A percentile compares a stretch with the other conserved stretches of the same genome.
Evolutionary conservation across 163 green algal species (phyloP).

Genomic region (Botryococcus braunii): DNA sequence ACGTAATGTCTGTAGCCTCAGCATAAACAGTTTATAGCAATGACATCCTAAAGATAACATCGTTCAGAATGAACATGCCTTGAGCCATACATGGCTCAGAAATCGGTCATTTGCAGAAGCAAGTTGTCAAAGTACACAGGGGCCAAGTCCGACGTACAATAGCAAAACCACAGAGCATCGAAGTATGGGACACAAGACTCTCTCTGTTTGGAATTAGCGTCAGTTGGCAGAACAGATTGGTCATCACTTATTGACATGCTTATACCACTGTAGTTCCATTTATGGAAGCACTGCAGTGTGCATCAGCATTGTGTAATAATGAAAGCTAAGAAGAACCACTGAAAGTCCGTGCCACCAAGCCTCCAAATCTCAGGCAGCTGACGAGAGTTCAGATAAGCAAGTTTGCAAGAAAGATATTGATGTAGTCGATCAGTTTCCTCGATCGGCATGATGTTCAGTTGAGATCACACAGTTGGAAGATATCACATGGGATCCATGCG

Average conservation of each 20-base stretch:
- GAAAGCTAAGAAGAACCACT: neutral
- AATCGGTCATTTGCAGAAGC: too few species aligned
- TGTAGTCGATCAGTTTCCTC: too few species aligned
- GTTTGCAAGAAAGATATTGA: too few species aligned
- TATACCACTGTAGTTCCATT: neutral
- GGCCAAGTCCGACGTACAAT: slow-evolving; percentile 30
- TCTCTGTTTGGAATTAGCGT: neutral
- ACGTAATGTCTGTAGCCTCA: too few species aligned
- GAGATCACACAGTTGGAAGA: too few species aligned
- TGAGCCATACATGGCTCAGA: too few species aligned
- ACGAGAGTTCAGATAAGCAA: too few species aligned
- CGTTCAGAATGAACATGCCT: too few species aligned
- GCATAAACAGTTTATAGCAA: too few species aligned
- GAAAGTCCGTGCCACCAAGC: neutral
- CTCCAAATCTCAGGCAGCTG: neutral
- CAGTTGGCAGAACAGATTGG: neutral
- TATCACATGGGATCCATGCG: too few species aligned
- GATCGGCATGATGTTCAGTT: too few species aligned
- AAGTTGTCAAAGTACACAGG: neutral
- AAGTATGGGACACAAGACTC: slow-evolving; percentile 42
- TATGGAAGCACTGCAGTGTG: neutral
- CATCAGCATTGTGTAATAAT: neutral
- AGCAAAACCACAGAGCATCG: slow-evolving; percentile 62
- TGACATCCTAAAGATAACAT: too few species aligned
- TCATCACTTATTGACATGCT: neutral